Evolutionary conservation across 495 filamentous ascomycete genomes (phyloP), one percentile per base, ranked within the genome.

Genomic region (Tuber magnatum): DNA sequence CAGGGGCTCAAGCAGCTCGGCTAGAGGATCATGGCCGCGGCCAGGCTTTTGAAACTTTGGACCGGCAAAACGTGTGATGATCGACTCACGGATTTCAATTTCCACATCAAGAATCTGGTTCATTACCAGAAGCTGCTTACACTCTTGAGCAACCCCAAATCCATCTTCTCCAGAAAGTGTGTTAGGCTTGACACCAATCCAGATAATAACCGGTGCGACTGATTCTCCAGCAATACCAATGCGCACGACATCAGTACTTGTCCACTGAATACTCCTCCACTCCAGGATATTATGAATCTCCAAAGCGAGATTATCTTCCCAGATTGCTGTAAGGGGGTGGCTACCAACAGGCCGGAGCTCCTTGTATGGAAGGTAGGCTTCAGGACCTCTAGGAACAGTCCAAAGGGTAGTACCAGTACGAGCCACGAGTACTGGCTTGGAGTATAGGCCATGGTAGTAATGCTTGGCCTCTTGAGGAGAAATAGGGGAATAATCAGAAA

Each of bases 241-340:
- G 2, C 46, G 7, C 0, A 7, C 46, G 0, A 51, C 46, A n/a
- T 51, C 7, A 1, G 46, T 51, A 20, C 46, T 51, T n/a, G 46
- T 51, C 22, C 46, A 51, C 0, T 51, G 0, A 0, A 51, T 22
- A 1, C 2, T 0, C 7, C 22, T 24, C 0, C 0, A 5, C 4
- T 51, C 22, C 7, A 51, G 22, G 7, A 51, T 24, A 0, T 51
- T 7, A 0, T 51, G 46, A 7, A 51, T 51, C 22, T 51, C 0
- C 6, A n/a, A n/a, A 5, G 46, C 46, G 1, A 51, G 22, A 5
- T 51, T 43, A 9, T 12, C 42, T 9, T 43, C 42, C 42, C 42
- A 43, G 42, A 43, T 14, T 1, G 1, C 12, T 1, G 1, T 12
- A 9, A 12, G 42, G 10, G 12, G 42, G 42, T 43, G 42, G 10